A percentile compares a stretch with the other conserved stretches of the same genome.
phyloP scores from a whole-genome alignment of 345 rosid species.

The Brassica rapa region DNA sequence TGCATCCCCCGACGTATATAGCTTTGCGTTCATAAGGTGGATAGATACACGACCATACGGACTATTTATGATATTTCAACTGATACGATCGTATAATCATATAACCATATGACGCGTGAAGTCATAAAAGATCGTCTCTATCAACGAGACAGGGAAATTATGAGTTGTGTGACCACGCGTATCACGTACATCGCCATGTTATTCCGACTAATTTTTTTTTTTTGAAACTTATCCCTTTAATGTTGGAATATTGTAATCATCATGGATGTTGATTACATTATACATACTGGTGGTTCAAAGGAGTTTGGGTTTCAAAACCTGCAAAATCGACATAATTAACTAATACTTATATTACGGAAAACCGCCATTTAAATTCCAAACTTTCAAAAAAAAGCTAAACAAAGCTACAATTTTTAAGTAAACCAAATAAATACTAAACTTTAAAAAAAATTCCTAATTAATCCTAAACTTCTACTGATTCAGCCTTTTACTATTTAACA shows the following conservation, averaged over 20 bases:
- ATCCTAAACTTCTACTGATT: no score
- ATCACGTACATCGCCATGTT: conserved; percentile 5
- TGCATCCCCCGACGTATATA: neutral
- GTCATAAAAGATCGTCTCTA: neutral
- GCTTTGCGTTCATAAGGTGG: neutral
- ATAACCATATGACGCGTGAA: neutral
- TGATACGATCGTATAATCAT: conserved; percentile 2
- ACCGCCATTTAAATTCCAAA: neutral
- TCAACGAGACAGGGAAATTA: conserved; percentile 4
- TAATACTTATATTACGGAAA: neutral
- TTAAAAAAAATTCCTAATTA: no score
- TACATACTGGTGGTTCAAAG: neutral
- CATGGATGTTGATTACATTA: neutral
- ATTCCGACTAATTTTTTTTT: neutral
- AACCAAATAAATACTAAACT: no score
- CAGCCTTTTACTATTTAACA: no score
- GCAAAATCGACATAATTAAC: neutral
- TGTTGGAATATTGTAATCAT: neutral
- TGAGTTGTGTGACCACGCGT: neutral
- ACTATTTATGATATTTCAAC: neutral
- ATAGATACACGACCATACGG: neutral
- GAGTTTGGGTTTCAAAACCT: neutral
- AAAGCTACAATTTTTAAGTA: no score
- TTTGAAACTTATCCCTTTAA: neutral
- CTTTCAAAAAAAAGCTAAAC: no score